Percentiles rank a stretch among this genome's conserved stretches.
These are phyloP conservation scores for Anisodus acutangulus DNA, from an alignment of 257 asterid species.

Conservation along the genomic window DNA sequence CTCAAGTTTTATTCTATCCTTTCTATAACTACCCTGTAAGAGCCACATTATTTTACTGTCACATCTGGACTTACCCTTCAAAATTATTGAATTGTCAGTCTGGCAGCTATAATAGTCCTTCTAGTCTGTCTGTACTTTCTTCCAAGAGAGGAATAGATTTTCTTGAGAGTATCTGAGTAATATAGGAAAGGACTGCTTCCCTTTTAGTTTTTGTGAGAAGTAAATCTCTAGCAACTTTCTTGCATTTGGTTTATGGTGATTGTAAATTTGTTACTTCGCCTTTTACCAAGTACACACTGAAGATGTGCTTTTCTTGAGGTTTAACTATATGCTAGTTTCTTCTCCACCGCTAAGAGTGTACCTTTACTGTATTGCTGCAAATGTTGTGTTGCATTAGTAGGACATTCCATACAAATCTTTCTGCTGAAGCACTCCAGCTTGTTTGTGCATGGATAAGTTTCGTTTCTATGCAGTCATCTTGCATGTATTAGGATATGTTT, in stretches of 20 bases:
- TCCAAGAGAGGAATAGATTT: not conserved
- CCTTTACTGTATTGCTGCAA: not conserved
- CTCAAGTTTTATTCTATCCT: conserved; percentile 21
- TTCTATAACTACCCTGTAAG: not conserved
- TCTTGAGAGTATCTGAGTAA: not conserved
- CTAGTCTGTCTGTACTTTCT: conserved; percentile 20
- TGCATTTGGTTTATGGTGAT: conserved; percentile 17
- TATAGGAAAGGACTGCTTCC: not conserved
- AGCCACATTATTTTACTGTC: not conserved
- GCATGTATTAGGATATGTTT: not conserved
- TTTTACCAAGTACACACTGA: not conserved
- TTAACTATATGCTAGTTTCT: not conserved
- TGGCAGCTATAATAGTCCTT: not conserved
- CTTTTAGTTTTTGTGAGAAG: conserved; percentile 3
- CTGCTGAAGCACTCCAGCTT: not conserved
- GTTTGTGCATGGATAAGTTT: not conserved
- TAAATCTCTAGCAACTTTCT: not conserved
- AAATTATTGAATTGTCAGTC: conserved; percentile 4
- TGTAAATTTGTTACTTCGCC: not conserved
- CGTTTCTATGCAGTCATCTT: not conserved
- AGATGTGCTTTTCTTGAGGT: conserved; percentile 27
- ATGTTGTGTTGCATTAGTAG: conserved; percentile 19
- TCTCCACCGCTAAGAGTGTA: not conserved
- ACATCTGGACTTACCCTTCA: not conserved
- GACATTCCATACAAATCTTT: too few relatives aligned